Base-by-base conservation (phyloP, 73 alveolate species). In the Paramecium primaurelia region DNA sequence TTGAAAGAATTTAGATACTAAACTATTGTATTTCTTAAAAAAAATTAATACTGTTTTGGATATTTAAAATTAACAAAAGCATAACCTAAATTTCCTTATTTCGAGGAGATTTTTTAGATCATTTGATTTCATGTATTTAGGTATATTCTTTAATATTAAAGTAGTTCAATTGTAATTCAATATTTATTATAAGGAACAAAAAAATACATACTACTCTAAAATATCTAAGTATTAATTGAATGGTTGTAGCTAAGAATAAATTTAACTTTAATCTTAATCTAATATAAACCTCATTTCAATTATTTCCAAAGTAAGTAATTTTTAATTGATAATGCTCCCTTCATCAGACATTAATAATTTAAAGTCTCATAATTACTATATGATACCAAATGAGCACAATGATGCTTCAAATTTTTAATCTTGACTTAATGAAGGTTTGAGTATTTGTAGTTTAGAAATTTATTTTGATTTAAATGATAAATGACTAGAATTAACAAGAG, bases 371-470 rank as follows among this genome's bases (percentile, higher is more conserved):
- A 16, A 18, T 18, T 54, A 18, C 5, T 8, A 14, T 6, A 37
- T 4, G 11, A 75, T 75, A 75, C 88, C 88, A 75, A 75, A 75
- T 3, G 88, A 30, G 22, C 49, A 45, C n/a, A 75, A 37, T 34
- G 69, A 75, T 3, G 88, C 88, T 45, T 75, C 88, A 18, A 75
- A 75, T 75, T 75, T 75, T n/a, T 36, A 68, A 75, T 75, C 69
- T 37, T 75, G 60, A 22, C 37, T 37, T 75, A 75, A 36, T 22
- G n/a, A 37, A 37, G 60, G 88, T 40, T 69, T 75, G 9, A 69
- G 88, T 6, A 75, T 75, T 34, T 16, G 25, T 26, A 40, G 49
- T 75, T 32, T 28, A 12, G 88, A 60, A 38, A 18, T 54, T 54
- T 75, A 32, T 75, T 75, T 37, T 32, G 40, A 28, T 45, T 75